phyloP scores from a whole-genome alignment of 1,139 yeast species.

The Scheffersomyces insectosa region DNA sequence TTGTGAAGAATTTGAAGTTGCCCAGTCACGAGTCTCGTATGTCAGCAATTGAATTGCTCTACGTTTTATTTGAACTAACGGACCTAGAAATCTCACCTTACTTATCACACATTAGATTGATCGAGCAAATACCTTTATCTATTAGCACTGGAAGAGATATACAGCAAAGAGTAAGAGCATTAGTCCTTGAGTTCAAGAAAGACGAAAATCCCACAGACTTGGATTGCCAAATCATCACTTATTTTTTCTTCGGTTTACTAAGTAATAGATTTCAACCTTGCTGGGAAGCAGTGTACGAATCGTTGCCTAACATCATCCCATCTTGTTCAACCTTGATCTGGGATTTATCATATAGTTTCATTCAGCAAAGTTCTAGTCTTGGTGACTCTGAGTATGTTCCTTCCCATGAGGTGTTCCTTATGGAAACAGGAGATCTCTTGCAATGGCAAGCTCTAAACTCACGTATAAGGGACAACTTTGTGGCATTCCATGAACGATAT shows the following conservation, averaged over 20 bases:
- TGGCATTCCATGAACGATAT: slow-evolving; percentile 18
- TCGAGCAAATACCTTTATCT: slow-evolving; percentile 74
- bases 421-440: slow-evolving; percentile 19
- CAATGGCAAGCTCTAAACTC: slow-evolving; percentile 34
- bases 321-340: slow-evolving; percentile 55
- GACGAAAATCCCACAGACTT: slow-evolving; percentile 31
- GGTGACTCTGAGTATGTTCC: slow-evolving; percentile 14
- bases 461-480: slow-evolving; percentile 30
- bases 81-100: slow-evolving; percentile 33
- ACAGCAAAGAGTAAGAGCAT: slow-evolving; percentile 63
- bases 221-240: slow-evolving; percentile 47
- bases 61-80: slow-evolving; percentile 25
- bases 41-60: slow-evolving; percentile 43
- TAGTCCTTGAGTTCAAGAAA: slow-evolving; percentile 52
- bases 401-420: slow-evolving; percentile 19
- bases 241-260: slow-evolving; percentile 70
- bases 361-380: not conserved
- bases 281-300: slow-evolving; percentile 75
- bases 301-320: slow-evolving; percentile 48
- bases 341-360: slow-evolving; percentile 49
- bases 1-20: slow-evolving; percentile 39
- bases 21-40: slow-evolving; percentile 52
- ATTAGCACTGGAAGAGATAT: slow-evolving; percentile 76
- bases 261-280: slow-evolving; percentile 80
- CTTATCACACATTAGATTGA: slow-evolving; percentile 46